Evolutionary conservation across 2,329 filamentous ascomycete genomes (phyloP).

Genomic region (Hypoxylon sp.): DNA sequence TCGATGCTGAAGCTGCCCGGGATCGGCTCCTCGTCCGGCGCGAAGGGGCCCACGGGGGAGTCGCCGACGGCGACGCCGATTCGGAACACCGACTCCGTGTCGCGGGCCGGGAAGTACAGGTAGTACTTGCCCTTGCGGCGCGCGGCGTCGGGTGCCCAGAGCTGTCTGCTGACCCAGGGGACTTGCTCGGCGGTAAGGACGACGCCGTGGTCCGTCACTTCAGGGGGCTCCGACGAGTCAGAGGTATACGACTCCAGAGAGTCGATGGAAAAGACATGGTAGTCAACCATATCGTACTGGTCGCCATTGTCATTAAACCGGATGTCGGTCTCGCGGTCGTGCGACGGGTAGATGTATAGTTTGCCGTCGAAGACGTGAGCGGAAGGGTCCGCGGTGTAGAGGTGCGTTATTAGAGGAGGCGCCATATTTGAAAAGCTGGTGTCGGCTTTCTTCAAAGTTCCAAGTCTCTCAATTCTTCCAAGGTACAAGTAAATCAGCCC

Average conservation of each 20-base stretch:
- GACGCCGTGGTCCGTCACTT: slow-evolving; percentile 76
- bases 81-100: slow-evolving; percentile 73
- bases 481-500: neutral
- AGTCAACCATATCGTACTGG: slow-evolving; percentile 85
- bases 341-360: slow-evolving; percentile 82
- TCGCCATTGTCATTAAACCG: slow-evolving; percentile 83
- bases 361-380: slow-evolving; percentile 80
- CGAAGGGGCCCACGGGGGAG: slow-evolving; percentile 74
- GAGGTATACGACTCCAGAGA: slow-evolving; percentile 53
- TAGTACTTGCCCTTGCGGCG: slow-evolving; percentile 71
- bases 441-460: neutral
- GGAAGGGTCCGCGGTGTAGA: slow-evolving; percentile 82
- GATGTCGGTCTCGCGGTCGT: slow-evolving; percentile 79
- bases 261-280: slow-evolving; percentile 76
- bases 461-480: neutral
- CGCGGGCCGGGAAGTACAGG: slow-evolving; percentile 79
- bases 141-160: slow-evolving; percentile 84
- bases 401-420: slow-evolving; percentile 73
- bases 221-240: slow-evolving; percentile 14
- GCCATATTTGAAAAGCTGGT: slow-evolving; percentile 54
- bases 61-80: slow-evolving; percentile 75
- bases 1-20: slow-evolving; percentile 78
- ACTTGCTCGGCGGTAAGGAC: slow-evolving; percentile 71
- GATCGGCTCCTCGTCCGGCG: slow-evolving; percentile 69
- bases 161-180: slow-evolving; percentile 79